Conservation (phyloP, 2,329 filamentous ascomycete genomes). For the Exophiala viscosa region DNA sequence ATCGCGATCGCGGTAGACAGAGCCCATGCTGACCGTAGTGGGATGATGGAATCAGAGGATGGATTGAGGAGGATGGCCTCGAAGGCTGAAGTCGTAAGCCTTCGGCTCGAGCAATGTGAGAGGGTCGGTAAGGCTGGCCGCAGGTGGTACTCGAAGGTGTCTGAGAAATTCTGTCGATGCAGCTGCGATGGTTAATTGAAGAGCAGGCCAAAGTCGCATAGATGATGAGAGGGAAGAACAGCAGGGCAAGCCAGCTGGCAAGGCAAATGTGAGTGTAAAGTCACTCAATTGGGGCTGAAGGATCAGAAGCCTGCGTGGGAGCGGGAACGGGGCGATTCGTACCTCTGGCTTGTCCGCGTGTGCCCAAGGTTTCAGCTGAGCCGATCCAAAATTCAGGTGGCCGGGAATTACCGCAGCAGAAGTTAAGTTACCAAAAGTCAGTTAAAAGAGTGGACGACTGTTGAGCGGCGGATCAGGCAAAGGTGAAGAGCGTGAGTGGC, state of each 20-base stretch:
- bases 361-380: conserved; percentile 1
- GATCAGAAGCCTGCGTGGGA: conserved; percentile 16
- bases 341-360: conserved; percentile 5
- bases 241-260: conserved; percentile 3
- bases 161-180: not conserved
- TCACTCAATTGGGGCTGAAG: conserved; percentile 8
- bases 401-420: not conserved
- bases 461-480: not conserved
- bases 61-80: not conserved
- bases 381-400: not conserved
- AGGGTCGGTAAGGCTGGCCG: not conserved
- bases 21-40: conserved; percentile 20
- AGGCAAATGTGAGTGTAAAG: conserved; percentile 16
- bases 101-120: not conserved
- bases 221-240: conserved; percentile 1
- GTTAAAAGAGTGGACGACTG: not conserved
- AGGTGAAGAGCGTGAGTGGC: not conserved
- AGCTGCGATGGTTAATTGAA: not conserved
- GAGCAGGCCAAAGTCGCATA: conserved; percentile 19
- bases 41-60: not conserved
- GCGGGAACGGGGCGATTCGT: conserved; percentile 11
- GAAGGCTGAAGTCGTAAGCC: not conserved
- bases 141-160: not conserved
- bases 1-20: conserved; percentile 36
- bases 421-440: conserved; percentile 3